phyloP scores from a whole-genome alignment of 2,329 filamentous ascomycete genomes.

The Kalmusia sp. region DNA sequence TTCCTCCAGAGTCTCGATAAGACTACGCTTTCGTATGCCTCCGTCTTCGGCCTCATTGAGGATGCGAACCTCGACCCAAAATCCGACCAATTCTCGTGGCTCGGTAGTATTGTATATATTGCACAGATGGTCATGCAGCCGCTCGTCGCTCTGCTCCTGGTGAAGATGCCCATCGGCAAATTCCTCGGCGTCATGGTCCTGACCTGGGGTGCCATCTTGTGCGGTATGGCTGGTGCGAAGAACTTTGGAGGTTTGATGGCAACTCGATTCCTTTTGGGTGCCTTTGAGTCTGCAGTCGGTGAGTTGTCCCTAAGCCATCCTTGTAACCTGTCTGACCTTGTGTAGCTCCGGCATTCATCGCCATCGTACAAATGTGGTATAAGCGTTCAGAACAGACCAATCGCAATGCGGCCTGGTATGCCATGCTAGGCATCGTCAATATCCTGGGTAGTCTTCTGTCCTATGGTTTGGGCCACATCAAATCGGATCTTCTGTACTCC shows the following conservation, averaged over 20 bases:
- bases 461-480: slow-evolving; percentile 66
- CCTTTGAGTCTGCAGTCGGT: slow-evolving; percentile 68
- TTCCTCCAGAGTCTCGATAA: slow-evolving; percentile 71
- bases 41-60: slow-evolving; percentile 68
- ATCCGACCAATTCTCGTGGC: slow-evolving; percentile 60
- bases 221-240: slow-evolving; percentile 66
- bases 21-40: slow-evolving; percentile 66
- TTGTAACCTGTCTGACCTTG: slow-evolving; percentile 3
- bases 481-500: slow-evolving; percentile 51
- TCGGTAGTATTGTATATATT: slow-evolving; percentile 61
- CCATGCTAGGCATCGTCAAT: slow-evolving; percentile 66
- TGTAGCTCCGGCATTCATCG: slow-evolving; percentile 43
- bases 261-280: slow-evolving; percentile 70
- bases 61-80: slow-evolving; percentile 62
- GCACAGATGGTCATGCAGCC: slow-evolving; percentile 63
- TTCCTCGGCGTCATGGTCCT: slow-evolving; percentile 62
- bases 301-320: slow-evolving; percentile 21
- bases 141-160: slow-evolving; percentile 60
- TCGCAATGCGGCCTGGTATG: slow-evolving; percentile 65
- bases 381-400: slow-evolving; percentile 65
- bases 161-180: slow-evolving; percentile 67
- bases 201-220: slow-evolving; percentile 63
- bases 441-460: slow-evolving; percentile 63
- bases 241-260: slow-evolving; percentile 68
- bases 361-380: slow-evolving; percentile 69